Base-by-base conservation (phyloP, 2,329 filamentous ascomycete species). In the Claviceps humidiphila region DNA sequence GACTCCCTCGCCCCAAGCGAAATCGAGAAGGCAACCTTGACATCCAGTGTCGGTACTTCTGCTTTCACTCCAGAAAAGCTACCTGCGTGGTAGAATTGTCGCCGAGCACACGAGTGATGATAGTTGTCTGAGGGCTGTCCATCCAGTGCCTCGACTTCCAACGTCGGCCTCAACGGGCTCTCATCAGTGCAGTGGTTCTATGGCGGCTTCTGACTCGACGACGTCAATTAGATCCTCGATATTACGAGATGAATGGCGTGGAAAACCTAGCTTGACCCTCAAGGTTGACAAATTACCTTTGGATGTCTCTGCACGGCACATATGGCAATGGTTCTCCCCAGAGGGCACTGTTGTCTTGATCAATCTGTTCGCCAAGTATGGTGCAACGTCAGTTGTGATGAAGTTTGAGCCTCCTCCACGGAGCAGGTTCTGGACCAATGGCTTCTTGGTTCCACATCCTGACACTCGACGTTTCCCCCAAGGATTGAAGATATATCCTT, bases 401-500 rank as follows among this genome's bases (percentile, higher is more conserved):
- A 70, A 68, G 2, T 85, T 86, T 55, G 75, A 73, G 61, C 81
- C 81, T 0, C 76, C 78, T 0, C 80, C 81, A 0, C 46, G 59
- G 8, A 58, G 58, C 3, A 61, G 68, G 0, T 83, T 84, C 58
- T 83, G 80, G 78, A 57, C 56, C 1, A 66, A 65, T 9, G 58
- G 59, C 9, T 61, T 63, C 52, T 37, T 22, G 2, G 55, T 72
- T 26, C 37, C 26, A 1, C 61, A 64, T 40, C 57, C 58, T 17
- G 56, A 65, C 22, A 14, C 6, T 6, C 37, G 20, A 8, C 42
- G 50, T 9, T 56, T 58, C 34, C 60, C 63, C 3, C 22, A 53
- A 3, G 58, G 59, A 16, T 43, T 66, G 2, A 9, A 26, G 1
- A 48, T 68, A n/a, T n/a, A 6, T 14, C 40, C 62, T 22, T 34